Conservation (phyloP, 306 rosid genomes). For the Cicer pinnatifidum region DNA sequence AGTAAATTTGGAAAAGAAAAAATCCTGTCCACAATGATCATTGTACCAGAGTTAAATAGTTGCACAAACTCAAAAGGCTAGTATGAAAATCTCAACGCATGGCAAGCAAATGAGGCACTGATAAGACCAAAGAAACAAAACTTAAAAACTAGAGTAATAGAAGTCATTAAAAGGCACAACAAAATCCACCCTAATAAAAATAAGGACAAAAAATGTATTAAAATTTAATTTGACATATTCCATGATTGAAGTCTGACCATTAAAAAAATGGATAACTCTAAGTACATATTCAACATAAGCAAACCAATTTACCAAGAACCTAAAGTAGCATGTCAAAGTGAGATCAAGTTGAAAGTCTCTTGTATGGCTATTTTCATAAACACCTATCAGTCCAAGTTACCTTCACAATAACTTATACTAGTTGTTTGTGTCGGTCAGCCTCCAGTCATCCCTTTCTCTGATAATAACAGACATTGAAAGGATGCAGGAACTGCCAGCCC, state of each 20-base stretch:
- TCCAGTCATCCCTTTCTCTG: not conserved
- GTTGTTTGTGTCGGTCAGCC: not conserved
- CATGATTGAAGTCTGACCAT: constrained; percentile 15
- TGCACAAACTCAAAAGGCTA: constrained; percentile 25
- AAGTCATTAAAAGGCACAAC: constrained; percentile 11
- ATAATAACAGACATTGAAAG: not conserved
- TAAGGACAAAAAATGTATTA: constrained; percentile 1
- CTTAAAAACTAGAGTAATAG: not conserved
- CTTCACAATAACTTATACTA: not conserved
- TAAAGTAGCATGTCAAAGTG: not conserved
- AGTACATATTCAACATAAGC: not conserved
- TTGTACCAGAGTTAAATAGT: constrained; percentile 35
- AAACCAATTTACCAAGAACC: not conserved
- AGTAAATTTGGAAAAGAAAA: constrained; percentile 70
- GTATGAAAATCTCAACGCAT: constrained; percentile 1
- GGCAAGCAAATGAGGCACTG: constrained; percentile 33
- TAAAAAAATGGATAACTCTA: not conserved
- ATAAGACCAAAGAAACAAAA: constrained; percentile 33
- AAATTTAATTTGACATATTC: not conserved
- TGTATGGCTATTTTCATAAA: not conserved
- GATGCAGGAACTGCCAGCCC: not conserved
- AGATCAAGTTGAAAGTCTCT: not conserved
- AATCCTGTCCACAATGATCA: constrained; percentile 61
- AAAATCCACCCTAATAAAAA: constrained; percentile 2
- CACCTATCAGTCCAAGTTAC: not conserved